These are phyloP conservation scores for Crithidia expoeki DNA, from an alignment of 208 protist genomes.

Conservation along the genomic window DNA sequence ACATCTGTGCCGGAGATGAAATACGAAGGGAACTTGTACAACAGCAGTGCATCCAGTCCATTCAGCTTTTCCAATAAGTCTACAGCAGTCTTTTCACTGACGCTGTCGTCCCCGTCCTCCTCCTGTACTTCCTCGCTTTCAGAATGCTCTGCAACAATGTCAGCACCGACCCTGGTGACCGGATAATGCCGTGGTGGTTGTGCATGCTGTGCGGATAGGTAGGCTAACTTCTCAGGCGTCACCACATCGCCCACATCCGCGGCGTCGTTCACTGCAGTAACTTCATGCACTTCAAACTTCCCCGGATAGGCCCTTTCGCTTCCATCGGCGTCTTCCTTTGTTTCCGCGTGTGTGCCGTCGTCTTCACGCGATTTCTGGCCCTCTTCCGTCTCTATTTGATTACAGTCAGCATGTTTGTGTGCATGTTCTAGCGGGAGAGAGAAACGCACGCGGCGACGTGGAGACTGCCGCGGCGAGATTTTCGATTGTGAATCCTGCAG, in stretches of 20 bases:
- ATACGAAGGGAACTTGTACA: constrained; percentile 39
- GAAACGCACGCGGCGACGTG: constrained; percentile 20
- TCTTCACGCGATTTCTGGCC: no score
- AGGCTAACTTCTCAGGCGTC: not conserved
- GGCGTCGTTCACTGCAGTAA: not conserved
- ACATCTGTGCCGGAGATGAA: constrained; percentile 33
- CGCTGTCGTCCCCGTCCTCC: not conserved
- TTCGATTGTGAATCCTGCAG: not conserved
- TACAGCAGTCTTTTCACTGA: constrained; percentile 6
- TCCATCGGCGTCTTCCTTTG: not conserved
- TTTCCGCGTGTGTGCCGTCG: no score
- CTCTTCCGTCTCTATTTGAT: constrained; percentile 3
- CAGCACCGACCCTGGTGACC: not conserved
- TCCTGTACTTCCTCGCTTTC: not conserved
- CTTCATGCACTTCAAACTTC: not conserved
- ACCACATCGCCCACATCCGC: not conserved
- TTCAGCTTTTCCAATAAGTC: constrained; percentile 43
- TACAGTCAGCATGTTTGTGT: not conserved
- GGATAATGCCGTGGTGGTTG: not conserved
- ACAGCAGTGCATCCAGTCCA: constrained; percentile 42
- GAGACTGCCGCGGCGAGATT: not conserved
- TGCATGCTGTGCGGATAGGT: not conserved
- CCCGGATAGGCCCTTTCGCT: not conserved
- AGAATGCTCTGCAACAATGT: not conserved
- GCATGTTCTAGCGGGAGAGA: constrained; percentile 9